A percentile compares a stretch with the other conserved stretches of the same genome.
phyloP scores from a whole-genome alignment of 495 filamentous ascomycete species.

The Aspergillus taichungensis region DNA sequence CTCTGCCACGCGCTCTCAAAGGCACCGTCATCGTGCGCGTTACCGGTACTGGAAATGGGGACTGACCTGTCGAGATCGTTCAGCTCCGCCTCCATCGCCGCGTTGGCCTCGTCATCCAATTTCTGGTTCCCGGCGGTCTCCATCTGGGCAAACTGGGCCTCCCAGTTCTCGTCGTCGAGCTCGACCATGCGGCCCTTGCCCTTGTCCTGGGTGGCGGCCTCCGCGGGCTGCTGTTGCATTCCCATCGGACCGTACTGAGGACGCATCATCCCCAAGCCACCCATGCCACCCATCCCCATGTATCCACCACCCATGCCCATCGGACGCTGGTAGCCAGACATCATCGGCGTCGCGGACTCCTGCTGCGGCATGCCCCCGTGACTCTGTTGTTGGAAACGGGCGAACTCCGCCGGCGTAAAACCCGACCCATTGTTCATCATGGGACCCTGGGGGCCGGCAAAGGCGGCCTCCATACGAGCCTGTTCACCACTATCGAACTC shows the following conservation, averaged over 20 bases:
- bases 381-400: slow-evolving; percentile 69
- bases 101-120: slow-evolving; percentile 61
- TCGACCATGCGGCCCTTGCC: slow-evolving; percentile 89
- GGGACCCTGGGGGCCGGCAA: slow-evolving; percentile 45
- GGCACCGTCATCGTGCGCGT: slow-evolving; percentile 56
- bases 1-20: slow-evolving; percentile 87
- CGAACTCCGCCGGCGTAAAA: slow-evolving; percentile 80
- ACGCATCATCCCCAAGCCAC: slow-evolving; percentile 32
- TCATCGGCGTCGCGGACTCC: slow-evolving; percentile 44
- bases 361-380: slow-evolving; percentile 46
- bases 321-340: slow-evolving; percentile 50
- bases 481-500: slow-evolving; percentile 63
- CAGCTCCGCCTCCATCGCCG: slow-evolving; percentile 80
- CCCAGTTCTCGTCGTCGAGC: slow-evolving; percentile 89
- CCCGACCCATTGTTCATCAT: slow-evolving; percentile 42
- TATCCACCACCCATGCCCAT: slow-evolving; percentile 46
- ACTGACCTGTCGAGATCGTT: slow-evolving; percentile 86
- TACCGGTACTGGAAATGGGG: slow-evolving; percentile 17
- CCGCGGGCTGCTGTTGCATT: slow-evolving; percentile 46
- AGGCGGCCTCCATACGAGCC: slow-evolving; percentile 72
- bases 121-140: slow-evolving; percentile 58
- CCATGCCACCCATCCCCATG: slow-evolving; percentile 34
- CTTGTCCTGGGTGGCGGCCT: slow-evolving; percentile 51
- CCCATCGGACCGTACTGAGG: slow-evolving; percentile 24
- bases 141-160: slow-evolving; percentile 87